Base-by-base conservation (phyloP, 192 early-diverging fungal genomes). In the Ramicandelaber brevisporus region DNA sequence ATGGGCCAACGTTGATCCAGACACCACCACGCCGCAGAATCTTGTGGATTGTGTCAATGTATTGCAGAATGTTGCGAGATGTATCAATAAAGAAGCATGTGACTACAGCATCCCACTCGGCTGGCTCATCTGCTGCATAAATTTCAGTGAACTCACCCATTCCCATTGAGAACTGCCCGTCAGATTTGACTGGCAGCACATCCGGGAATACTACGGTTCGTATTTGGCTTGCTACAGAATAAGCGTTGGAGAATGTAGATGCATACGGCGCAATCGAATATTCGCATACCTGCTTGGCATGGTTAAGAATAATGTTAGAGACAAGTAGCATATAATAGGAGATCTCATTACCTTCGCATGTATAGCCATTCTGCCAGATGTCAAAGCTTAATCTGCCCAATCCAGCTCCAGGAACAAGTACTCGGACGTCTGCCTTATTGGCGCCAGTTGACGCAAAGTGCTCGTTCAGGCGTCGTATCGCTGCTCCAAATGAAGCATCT, bases 1-100 rank as follows among this genome's bases (percentile, higher is more conserved):
- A 50, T 3, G 89, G 92, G 3, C 88, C 78, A 11, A 76, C 44
- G 39, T 85, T 85, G 32, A 85, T 79, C 80, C 80, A 85, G 15
- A 74, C 46, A 1, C 73, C 80, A 14, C 67, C 69, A 5, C 64
- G 58, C 42, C 75, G 78, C 31, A 98, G 43, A 5, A 65, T 58
- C 9, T 65, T 46, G 47, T 71, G 58, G 37, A 98, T 75, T 1
- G 71, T 61, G 26, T 81, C 77, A 9, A 98, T 43, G 41, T 95
- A 95, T 17, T 75, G 65, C 17, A 89, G 40, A 16, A 84, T 68
- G 34, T 95, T 89, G 41, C 84, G 78, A 6, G 88, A 85, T 0
- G 92, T 95, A 36, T 98, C 92, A 26, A 98, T 75, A 48, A 98
- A 98, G 58, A 86, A 98, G 41, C 87, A 90, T 0, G 83, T 92